phyloP scores from a whole-genome alignment of 148 eudicot genomes.

The Rheum nobile region DNA sequence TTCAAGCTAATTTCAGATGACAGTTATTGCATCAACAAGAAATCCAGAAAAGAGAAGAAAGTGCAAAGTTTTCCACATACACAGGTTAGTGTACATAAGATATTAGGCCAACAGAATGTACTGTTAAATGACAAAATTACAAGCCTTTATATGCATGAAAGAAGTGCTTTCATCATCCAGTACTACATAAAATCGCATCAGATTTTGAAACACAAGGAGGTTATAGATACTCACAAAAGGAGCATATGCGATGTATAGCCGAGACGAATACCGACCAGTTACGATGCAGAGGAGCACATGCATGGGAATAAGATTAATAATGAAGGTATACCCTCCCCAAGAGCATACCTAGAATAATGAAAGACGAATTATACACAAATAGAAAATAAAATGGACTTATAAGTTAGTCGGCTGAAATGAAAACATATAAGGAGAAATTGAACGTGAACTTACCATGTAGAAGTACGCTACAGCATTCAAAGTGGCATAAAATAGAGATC shows the following conservation, averaged over 20 bases:
- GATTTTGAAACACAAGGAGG: background rate
- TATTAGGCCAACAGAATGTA: background rate
- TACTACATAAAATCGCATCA: background rate
- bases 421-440: constrained; percentile 7
- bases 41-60: background rate
- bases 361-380: background rate
- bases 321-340: constrained; percentile 99
- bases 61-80: background rate
- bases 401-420: background rate
- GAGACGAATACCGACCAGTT: constrained; percentile 89
- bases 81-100: background rate
- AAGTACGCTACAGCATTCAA: constrained; percentile 80
- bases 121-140: background rate
- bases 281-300: constrained; percentile 91
- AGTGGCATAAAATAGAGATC: constrained; percentile 92
- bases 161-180: background rate
- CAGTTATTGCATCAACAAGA: background rate
- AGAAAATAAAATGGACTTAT: background rate
- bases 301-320: constrained; percentile 94
- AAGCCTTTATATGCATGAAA: background rate
- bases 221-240: constrained; percentile 63
- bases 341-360: constrained; percentile 66
- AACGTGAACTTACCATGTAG: constrained; percentile 54
- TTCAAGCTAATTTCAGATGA: background rate
- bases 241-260: constrained; percentile 90